These are phyloP conservation scores for Heliamphora exappendiculata DNA, from an alignment of 148 eudicot species.

Conservation along the genomic window DNA sequence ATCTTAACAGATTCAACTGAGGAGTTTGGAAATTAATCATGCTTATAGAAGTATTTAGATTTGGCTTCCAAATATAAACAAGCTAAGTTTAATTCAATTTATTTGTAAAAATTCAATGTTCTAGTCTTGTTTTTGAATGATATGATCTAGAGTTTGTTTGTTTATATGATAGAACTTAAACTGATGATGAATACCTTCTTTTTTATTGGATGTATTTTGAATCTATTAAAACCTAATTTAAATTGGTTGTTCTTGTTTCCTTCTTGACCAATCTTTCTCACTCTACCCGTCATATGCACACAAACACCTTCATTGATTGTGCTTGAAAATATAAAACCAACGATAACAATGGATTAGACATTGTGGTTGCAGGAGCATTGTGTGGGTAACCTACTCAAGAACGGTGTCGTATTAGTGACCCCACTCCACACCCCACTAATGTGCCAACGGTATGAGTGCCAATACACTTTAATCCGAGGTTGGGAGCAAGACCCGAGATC, in stretches of 20 bases:
- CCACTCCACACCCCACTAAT: too few relatives aligned
- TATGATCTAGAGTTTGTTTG: not conserved
- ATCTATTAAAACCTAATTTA: not conserved
- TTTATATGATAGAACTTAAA: not conserved
- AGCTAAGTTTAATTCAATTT: not conserved
- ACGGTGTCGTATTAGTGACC: too few relatives aligned
- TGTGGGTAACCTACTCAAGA: too few relatives aligned
- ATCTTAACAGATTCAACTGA: not conserved
- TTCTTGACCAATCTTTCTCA: not conserved
- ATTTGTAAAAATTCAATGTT: not conserved
- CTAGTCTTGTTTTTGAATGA: not conserved
- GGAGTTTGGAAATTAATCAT: constrained; percentile 1
- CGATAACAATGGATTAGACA: not conserved
- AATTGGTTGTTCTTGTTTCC: not conserved
- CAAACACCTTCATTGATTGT: not conserved
- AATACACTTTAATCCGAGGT: too few relatives aligned
- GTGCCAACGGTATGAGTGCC: too few relatives aligned
- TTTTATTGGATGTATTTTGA: not conserved
- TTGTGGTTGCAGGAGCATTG: not conserved
- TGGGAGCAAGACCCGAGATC: too few relatives aligned
- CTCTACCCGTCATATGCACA: not conserved
- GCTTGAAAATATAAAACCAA: not conserved
- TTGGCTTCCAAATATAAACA: not conserved
- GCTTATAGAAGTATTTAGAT: not conserved
- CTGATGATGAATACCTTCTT: not conserved